Conservation (phyloP, 441 rosid species). For the Populus hybrid region DNA sequence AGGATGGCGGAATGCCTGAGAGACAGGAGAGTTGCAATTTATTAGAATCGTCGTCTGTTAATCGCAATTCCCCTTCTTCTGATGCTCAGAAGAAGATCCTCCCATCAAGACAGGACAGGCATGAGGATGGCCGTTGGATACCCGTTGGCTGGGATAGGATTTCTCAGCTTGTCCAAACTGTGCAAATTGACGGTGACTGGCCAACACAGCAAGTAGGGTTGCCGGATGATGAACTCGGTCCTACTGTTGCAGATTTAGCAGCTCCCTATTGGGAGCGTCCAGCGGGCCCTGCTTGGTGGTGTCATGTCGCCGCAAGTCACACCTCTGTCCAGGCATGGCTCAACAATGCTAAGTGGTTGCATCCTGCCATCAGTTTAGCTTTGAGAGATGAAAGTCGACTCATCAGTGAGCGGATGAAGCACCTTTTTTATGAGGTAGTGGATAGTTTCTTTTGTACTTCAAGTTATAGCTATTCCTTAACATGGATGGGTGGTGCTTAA, state of each 20-base stretch:
- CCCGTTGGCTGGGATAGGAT: conserved; percentile 96
- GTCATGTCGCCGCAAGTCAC: conserved; percentile 71
- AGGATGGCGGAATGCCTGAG: conserved; percentile 22
- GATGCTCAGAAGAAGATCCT: conserved; percentile 35
- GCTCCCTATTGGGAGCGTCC: conserved; percentile 95
- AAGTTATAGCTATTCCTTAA: neutral
- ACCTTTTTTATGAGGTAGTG: conserved; percentile 83
- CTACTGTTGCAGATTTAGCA: conserved; percentile 87
- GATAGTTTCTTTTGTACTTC: neutral
- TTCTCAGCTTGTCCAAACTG: conserved; percentile 60
- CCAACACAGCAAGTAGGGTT: conserved; percentile 44
- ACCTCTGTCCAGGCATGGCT: conserved; percentile 67
- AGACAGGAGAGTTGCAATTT: conserved; percentile 24
- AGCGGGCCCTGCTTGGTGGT: conserved; percentile 95
- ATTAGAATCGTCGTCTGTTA: conserved; percentile 25
- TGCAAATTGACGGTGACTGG: conserved; percentile 75
- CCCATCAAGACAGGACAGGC: conserved; percentile 46
- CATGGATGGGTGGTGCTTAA: neutral
- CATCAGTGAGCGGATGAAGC: conserved; percentile 91
- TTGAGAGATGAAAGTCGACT: conserved; percentile 83
- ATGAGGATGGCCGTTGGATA: conserved; percentile 70
- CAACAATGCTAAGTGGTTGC: conserved; percentile 77
- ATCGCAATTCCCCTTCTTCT: conserved; percentile 32
- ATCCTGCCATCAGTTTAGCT: conserved; percentile 92
- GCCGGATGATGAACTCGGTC: conserved; percentile 54